A percentile compares a stretch with the other conserved stretches of the same genome.
Conservation (phyloP, 2,329 filamentous ascomycete species). For the Diaporthe ampelina region DNA sequence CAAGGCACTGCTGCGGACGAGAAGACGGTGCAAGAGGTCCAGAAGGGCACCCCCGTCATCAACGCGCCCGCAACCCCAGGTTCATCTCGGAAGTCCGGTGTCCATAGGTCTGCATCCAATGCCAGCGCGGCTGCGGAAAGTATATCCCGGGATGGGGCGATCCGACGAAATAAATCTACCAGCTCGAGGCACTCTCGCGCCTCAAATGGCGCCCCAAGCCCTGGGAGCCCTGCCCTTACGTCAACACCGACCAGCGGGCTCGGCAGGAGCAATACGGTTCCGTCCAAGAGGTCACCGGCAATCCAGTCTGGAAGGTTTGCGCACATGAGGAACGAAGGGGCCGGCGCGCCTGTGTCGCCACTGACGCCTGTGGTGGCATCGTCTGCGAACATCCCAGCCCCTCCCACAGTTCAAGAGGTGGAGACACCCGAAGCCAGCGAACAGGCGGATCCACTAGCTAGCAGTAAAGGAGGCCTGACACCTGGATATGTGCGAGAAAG, state of each 20-base stretch:
- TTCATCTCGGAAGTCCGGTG: slow-evolving; percentile 66
- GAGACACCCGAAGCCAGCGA: slow-evolving; percentile 48
- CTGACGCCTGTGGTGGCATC: slow-evolving; percentile 55
- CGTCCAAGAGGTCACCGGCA: slow-evolving; percentile 88
- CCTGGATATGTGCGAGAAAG: slow-evolving; percentile 51
- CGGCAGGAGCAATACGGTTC: slow-evolving; percentile 87
- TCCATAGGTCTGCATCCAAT: slow-evolving; percentile 85
- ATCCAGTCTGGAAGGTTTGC: slow-evolving; percentile 77
- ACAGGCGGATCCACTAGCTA: slow-evolving; percentile 35
- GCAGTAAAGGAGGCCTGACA: slow-evolving; percentile 31
- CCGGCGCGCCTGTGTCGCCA: slow-evolving; percentile 50
- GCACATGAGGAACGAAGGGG: slow-evolving; percentile 51
- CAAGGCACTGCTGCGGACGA: slow-evolving; percentile 98
- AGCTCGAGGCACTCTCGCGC: slow-evolving; percentile 89
- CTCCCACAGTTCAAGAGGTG: slow-evolving; percentile 53
- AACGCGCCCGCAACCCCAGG: slow-evolving; percentile 64
- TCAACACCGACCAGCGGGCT: slow-evolving; percentile 70
- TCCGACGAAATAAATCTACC: slow-evolving; percentile 91
- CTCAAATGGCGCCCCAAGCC: slow-evolving; percentile 79
- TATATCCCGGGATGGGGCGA: slow-evolving; percentile 81
- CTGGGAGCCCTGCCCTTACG: slow-evolving; percentile 71
- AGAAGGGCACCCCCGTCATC: slow-evolving; percentile 76
- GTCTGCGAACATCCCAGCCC: slow-evolving; percentile 64
- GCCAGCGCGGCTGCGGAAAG: slow-evolving; percentile 92
- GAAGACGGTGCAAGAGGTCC: slow-evolving; percentile 73